These are phyloP conservation scores for Selaginella tamariscina DNA, from an alignment of 75 land plant genomes.

Conservation along the genomic window DNA sequence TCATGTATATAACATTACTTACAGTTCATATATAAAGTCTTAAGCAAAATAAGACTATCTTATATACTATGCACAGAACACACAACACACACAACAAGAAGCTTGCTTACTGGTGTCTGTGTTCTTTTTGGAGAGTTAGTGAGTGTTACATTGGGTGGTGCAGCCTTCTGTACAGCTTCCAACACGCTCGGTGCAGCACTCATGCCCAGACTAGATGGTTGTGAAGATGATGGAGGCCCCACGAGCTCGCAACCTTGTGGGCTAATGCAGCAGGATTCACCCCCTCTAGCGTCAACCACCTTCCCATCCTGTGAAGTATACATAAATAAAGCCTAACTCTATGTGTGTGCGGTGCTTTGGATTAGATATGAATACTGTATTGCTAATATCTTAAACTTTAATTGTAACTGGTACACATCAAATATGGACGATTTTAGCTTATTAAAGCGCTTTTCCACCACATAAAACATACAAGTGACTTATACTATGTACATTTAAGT, in stretches of 20 bases:
- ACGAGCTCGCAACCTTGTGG: conserved; percentile 72
- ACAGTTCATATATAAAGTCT: background rate
- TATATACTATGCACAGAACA: too few relatives aligned
- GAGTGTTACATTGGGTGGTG: background rate
- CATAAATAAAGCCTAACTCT: too few relatives aligned
- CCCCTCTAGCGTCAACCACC: conserved; percentile 77
- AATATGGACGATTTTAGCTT: conserved; percentile 1
- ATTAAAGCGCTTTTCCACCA: conserved; percentile 16
- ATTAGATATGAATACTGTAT: too few relatives aligned
- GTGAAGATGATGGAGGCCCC: conserved; percentile 39
- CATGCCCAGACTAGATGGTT: conserved; percentile 51
- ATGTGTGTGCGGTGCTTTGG: too few relatives aligned
- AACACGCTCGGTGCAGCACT: conserved; percentile 35
- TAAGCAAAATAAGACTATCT: too few relatives aligned
- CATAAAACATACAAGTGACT: too few relatives aligned
- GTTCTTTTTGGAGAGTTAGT: too few relatives aligned
- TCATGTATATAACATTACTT: conserved; percentile 32
- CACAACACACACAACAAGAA: too few relatives aligned
- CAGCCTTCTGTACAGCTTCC: conserved; percentile 30
- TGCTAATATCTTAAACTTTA: too few relatives aligned
- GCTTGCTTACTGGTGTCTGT: background rate
- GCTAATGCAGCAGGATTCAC: conserved; percentile 87
- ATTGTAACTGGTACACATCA: too few relatives aligned
- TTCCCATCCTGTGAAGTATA: too few relatives aligned
- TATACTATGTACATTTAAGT: too few relatives aligned